phyloP scores from a whole-genome alignment of 306 rosid genomes.

The Rubus idaeus region DNA sequence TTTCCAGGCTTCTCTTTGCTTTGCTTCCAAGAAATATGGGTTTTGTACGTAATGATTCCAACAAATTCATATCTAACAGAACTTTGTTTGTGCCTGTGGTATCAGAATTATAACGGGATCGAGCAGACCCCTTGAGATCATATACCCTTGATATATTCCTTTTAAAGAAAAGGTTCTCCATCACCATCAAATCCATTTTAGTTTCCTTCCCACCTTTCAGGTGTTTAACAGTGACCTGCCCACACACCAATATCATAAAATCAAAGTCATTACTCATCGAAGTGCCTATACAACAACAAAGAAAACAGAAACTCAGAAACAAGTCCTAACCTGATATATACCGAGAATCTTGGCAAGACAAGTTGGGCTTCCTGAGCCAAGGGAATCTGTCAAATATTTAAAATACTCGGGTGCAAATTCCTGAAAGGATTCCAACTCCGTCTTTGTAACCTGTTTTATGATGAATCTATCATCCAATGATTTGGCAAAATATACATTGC shows the following conservation, averaged over 20 bases:
- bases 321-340: slow-evolving; percentile 70
- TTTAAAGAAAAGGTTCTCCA: slow-evolving; percentile 95
- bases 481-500: slow-evolving; percentile 96
- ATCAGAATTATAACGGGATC: slow-evolving; percentile 89
- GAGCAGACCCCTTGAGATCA: slow-evolving; percentile 96
- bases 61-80: slow-evolving; percentile 86
- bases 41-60: slow-evolving; percentile 80
- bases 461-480: slow-evolving; percentile 92
- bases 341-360: slow-evolving; percentile 98
- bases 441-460: slow-evolving; percentile 86
- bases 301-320: slow-evolving; percentile 4
- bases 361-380: slow-evolving; percentile 79
- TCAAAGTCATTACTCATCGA: neutral
- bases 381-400: slow-evolving; percentile 69
- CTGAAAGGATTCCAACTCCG: slow-evolving; percentile 89
- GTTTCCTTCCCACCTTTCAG: slow-evolving; percentile 92
- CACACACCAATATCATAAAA: slow-evolving; percentile 21
- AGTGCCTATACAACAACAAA: neutral
- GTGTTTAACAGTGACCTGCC: slow-evolving; percentile 77
- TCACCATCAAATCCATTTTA: slow-evolving; percentile 89
- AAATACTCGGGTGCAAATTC: slow-evolving; percentile 89
- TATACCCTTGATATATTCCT: slow-evolving; percentile 82
- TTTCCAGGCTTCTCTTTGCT: slow-evolving; percentile 88
- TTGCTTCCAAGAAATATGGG: slow-evolving; percentile 96
- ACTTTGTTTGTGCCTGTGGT: slow-evolving; percentile 81